A percentile compares a stretch with the other conserved stretches of the same genome.
Evolutionary conservation across 2,329 filamentous ascomycete genomes (phyloP).

Genomic region (Colletotrichum orchidophilum): DNA sequence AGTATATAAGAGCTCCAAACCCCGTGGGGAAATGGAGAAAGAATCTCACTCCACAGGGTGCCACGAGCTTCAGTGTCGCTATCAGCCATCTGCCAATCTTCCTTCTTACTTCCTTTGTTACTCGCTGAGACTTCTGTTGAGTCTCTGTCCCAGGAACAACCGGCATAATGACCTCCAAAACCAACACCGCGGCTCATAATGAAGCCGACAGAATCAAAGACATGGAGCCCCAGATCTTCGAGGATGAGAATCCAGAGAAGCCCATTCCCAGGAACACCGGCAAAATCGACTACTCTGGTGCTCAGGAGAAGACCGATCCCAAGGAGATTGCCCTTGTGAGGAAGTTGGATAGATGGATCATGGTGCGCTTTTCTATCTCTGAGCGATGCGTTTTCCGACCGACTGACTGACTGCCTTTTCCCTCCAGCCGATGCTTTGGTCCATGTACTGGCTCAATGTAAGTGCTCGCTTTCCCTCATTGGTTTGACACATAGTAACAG

Average conservation of each 20-base stretch:
- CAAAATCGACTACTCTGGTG: constrained; percentile 48
- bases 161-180: constrained; percentile 2
- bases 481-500: neutral
- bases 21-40: neutral
- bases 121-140: neutral
- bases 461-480: neutral
- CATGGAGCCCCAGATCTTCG: constrained; percentile 30
- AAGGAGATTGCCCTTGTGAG: constrained; percentile 51
- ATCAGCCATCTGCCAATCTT: neutral
- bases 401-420: neutral
- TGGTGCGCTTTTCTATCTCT: constrained; percentile 36
- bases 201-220: constrained; percentile 13
- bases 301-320: constrained; percentile 51
- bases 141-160: neutral
- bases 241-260: constrained; percentile 34
- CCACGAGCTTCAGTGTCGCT: neutral
- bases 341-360: constrained; percentile 51
- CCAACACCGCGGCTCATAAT: neutral
- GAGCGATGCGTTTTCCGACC: neutral
- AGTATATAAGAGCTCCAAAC: constrained; percentile 20
- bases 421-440: constrained; percentile 34
- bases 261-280: constrained; percentile 33
- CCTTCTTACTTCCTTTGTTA: neutral
- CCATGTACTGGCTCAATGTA: constrained; percentile 37
- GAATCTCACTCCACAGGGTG: neutral